Evolutionary conservation across 2,329 filamentous ascomycete genomes (phyloP).

Genomic region (Aspergillus fijiensis): DNA sequence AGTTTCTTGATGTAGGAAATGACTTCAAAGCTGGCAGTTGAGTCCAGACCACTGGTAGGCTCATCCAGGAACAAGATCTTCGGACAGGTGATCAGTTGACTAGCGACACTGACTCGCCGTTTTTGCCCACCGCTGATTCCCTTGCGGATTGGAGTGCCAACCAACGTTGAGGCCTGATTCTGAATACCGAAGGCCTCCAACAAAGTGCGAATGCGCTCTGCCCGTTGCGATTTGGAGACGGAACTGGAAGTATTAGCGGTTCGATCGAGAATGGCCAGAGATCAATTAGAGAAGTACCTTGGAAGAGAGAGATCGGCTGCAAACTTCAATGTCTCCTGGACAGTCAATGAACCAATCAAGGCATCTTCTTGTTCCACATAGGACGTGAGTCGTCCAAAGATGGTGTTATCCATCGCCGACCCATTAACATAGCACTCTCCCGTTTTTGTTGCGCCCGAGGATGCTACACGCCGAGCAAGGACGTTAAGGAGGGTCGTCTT

Average conservation of each 20-base stretch:
- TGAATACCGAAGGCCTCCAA: slow-evolving; percentile 71
- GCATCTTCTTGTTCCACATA: slow-evolving; percentile 91
- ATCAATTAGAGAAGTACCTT: slow-evolving; percentile 42
- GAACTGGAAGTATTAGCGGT: slow-evolving; percentile 34
- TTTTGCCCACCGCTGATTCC: slow-evolving; percentile 86
- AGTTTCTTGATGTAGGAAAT: slow-evolving; percentile 69
- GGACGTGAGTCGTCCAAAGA: slow-evolving; percentile 65
- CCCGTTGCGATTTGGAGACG: slow-evolving; percentile 58
- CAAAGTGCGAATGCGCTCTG: slow-evolving; percentile 63
- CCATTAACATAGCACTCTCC: slow-evolving; percentile 66
- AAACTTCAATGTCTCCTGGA: slow-evolving; percentile 76
- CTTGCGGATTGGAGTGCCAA: slow-evolving; percentile 80
- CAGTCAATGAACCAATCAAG: slow-evolving; percentile 75
- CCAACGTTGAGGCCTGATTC: slow-evolving; percentile 66
- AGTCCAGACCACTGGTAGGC: slow-evolving; percentile 81
- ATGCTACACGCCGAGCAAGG: slow-evolving; percentile 63
- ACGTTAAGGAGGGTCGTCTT: slow-evolving; percentile 85
- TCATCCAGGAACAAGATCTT: slow-evolving; percentile 82
- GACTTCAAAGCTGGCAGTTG: slow-evolving; percentile 72
- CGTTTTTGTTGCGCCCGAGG: slow-evolving; percentile 54
- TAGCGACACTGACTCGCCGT: slow-evolving; percentile 73
- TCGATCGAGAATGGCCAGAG: neutral
- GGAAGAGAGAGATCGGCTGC: slow-evolving; percentile 66
- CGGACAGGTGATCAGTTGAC: slow-evolving; percentile 76
- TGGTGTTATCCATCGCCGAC: slow-evolving; percentile 48